A percentile compares a stretch with the other conserved stretches of the same genome.
Conservation (phyloP, 768 basidiomycete species). For the Lentinula sp. region DNA sequence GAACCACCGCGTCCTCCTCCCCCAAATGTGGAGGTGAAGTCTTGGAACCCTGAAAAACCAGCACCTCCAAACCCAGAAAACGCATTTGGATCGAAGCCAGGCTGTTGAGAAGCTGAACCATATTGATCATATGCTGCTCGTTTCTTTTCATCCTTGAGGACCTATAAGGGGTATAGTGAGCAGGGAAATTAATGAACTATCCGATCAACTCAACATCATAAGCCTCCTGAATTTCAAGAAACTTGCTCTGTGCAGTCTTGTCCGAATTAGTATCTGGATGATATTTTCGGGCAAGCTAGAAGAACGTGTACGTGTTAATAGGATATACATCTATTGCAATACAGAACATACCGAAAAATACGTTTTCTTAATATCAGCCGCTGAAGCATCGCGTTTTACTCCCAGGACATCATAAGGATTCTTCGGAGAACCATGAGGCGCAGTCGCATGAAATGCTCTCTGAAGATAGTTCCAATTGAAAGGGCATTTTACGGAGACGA, state of each 20-base stretch:
- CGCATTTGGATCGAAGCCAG: conserved; percentile 89
- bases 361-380: conserved; percentile 92
- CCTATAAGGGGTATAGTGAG: conserved; percentile 39
- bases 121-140: conserved; percentile 87
- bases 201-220: conserved; percentile 67
- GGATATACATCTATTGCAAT: neutral
- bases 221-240: conserved; percentile 94
- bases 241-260: conserved; percentile 84
- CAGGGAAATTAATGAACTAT: conserved; percentile 5
- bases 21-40: conserved; percentile 57
- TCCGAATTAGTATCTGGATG: conserved; percentile 98
- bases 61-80: conserved; percentile 56
- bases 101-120: conserved; percentile 87
- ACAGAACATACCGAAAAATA: conserved; percentile 79
- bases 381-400: conserved; percentile 73
- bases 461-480: conserved; percentile 25
- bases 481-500: neutral
- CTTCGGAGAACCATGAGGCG: conserved; percentile 50
- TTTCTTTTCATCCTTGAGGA: conserved; percentile 92
- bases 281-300: conserved; percentile 92
- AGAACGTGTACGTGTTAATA: conserved; percentile 1
- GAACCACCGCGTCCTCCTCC: conserved; percentile 33
- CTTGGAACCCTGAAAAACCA: conserved; percentile 64
- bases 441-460: conserved; percentile 75
- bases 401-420: conserved; percentile 93